Conservation (phyloP, 2,329 filamentous ascomycete genomes). For the Trichothecium sympodiale region DNA sequence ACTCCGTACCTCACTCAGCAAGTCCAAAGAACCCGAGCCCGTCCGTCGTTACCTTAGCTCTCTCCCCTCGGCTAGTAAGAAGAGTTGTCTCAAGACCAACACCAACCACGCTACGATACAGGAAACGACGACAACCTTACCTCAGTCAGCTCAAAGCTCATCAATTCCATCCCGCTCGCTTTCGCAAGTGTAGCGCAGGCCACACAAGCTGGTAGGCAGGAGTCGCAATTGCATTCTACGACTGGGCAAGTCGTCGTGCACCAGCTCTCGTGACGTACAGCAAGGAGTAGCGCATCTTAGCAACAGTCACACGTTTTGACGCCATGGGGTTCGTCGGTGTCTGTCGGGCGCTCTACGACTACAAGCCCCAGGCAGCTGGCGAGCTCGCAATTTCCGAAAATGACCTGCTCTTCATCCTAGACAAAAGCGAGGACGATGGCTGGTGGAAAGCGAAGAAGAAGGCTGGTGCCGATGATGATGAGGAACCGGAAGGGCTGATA, state of each 20-base stretch:
- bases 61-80: too few species aligned
- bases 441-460: constrained; percentile 98
- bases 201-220: constrained; percentile 2
- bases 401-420: constrained; percentile 78
- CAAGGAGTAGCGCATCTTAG: too few species aligned
- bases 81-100: too few species aligned
- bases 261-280: not conserved
- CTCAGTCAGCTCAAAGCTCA: too few species aligned
- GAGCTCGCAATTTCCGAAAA: constrained; percentile 80
- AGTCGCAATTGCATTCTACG: constrained; percentile 8
- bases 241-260: too few species aligned
- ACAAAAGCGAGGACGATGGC: constrained; percentile 65
- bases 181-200: too few species aligned
- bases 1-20: too few species aligned
- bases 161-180: too few species aligned
- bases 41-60: too few species aligned
- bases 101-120: too few species aligned
- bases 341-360: constrained; percentile 87
- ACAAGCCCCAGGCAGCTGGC: constrained; percentile 72
- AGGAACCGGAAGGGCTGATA: constrained; percentile 81
- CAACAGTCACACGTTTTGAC: constrained; percentile 5
- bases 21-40: too few species aligned
- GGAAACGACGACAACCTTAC: too few species aligned
- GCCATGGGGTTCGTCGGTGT: constrained; percentile 86
- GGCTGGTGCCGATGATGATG: constrained; percentile 71